Base-by-base conservation (phyloP, 2,329 filamentous ascomycete species). In the Stagonosporopsis chrysanthemi region DNA sequence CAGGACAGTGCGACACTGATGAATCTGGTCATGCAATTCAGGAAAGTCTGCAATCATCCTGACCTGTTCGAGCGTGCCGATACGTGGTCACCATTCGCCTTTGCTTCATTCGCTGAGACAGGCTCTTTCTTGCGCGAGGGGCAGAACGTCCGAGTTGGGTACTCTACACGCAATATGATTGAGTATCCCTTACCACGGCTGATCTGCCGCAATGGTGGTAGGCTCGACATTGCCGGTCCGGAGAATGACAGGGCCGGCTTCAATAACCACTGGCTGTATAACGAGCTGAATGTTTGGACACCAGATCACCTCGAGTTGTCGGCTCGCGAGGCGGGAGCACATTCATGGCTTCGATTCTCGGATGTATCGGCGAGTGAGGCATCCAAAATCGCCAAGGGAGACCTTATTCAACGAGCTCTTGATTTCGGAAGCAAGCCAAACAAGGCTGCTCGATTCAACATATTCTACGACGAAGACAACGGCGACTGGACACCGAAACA, bases 1-100 rank as follows among this genome's bases (percentile, higher is more conserved):
- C 89, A 94, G 68, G 95, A 98, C 73, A 96, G 91, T 33, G 93
- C 94, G 38, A 98, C 94, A 1, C 80, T 99, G 70, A 98, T 99
- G 95, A 99, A 99, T 77, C 83, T 99, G 64, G 95, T 99, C 62
- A 99, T 99, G 95, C 95, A 99, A 79, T 99, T 99, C 85, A 88
- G 95, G 69, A 99, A 99, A 80, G 95, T 99, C 55, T 99, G 95
- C 81, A 99, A 99, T 73, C 95, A 99, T 74, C 95, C 95, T 0
- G 95, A 99, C 78, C 79, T 99, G 31, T 99, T 99, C 67, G 93
- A 99, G 77, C 89, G 95, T 42, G 93, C 94, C 9, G 94, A 98
- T 60, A 96, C 92, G 8, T 89, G 86, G 23, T 97, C 93, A 8
- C 92, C 95, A 0, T 89, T 94, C 69, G 90, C 91, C 0, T 88